phyloP scores from a whole-genome alignment of 1,284 basidiomycete species.

The Agaricales sp. region DNA sequence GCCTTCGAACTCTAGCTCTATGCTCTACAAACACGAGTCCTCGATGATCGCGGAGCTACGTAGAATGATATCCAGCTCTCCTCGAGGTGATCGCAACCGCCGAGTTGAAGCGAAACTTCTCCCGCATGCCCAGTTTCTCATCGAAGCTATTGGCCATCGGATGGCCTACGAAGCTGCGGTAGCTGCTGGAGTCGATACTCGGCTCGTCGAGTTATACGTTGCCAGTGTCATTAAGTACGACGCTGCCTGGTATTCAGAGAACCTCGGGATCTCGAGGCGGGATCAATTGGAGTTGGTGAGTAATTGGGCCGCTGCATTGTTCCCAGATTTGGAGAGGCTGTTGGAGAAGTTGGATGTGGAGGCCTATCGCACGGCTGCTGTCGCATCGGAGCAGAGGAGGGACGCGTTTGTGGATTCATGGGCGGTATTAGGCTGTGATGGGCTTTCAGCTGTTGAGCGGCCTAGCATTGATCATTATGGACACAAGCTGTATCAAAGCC shows the following conservation, averaged over 20 bases:
- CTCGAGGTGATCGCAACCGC: slow-evolving; percentile 18
- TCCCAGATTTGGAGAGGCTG: slow-evolving; percentile 13
- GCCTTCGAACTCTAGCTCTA: slow-evolving; percentile 27
- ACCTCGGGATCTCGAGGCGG: slow-evolving; percentile 7
- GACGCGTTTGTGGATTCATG: background rate
- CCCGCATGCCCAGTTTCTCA: slow-evolving; percentile 13
- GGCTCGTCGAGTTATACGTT: slow-evolving; percentile 16
- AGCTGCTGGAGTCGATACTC: slow-evolving; percentile 10
- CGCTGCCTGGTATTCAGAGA: slow-evolving; percentile 17
- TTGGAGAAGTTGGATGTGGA: background rate
- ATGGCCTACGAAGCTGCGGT: slow-evolving; percentile 21
- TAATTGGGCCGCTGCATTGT: slow-evolving; percentile 9
- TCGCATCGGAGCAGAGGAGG: background rate
- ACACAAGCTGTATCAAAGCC: no score
- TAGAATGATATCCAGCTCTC: slow-evolving; percentile 21
- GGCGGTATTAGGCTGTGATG: background rate
- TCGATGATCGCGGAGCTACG: background rate
- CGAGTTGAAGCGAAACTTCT: slow-evolving; percentile 18
- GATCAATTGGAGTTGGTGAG: slow-evolving; percentile 10
- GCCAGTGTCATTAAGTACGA: slow-evolving; percentile 14
- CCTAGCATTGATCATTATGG: no score
- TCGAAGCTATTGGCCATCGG: slow-evolving; percentile 21
- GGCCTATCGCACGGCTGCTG: background rate
- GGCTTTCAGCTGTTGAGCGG: no score
- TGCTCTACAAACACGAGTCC: slow-evolving; percentile 32